Conservation (phyloP, 2,329 filamentous ascomycete species). For the Hortaea werneckii region DNA sequence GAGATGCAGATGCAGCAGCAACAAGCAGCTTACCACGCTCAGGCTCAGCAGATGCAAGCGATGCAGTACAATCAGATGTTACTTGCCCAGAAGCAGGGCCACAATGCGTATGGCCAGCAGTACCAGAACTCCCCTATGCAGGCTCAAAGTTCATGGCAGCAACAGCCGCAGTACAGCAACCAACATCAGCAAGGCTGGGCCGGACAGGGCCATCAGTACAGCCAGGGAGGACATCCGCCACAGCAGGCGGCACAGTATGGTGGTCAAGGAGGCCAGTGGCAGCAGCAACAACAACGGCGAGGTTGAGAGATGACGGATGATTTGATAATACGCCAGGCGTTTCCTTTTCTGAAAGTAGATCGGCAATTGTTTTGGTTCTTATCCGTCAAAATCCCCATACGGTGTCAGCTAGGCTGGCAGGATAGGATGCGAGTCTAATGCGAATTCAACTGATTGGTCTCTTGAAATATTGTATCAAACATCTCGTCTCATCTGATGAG, state of each 20-base stretch:
- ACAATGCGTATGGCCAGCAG: background rate
- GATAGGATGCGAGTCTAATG: no score
- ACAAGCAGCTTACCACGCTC: constrained; percentile 16
- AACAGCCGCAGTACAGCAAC: background rate
- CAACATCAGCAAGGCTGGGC: background rate
- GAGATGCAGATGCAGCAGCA: constrained; percentile 15
- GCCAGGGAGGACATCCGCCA: background rate
- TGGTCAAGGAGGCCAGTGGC: background rate
- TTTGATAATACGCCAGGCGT: no score
- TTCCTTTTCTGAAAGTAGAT: no score
- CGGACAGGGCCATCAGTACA: background rate
- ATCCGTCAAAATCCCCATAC: no score
- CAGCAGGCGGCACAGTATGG: background rate
- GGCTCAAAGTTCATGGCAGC: constrained; percentile 1
- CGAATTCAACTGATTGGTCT: no score
- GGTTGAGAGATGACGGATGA: background rate
- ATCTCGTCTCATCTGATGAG: no score
- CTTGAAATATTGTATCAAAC: no score
- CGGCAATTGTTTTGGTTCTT: no score
- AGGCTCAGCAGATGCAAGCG: constrained; percentile 19
- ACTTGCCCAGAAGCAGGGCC: constrained; percentile 1
- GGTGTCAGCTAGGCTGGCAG: no score
- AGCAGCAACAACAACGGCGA: background rate
- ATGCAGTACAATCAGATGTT: constrained; percentile 7
- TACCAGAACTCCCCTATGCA: background rate